These are phyloP conservation scores for Infundibulicybe gibba DNA, from an alignment of 768 basidiomycete species.

Conservation along the genomic window DNA sequence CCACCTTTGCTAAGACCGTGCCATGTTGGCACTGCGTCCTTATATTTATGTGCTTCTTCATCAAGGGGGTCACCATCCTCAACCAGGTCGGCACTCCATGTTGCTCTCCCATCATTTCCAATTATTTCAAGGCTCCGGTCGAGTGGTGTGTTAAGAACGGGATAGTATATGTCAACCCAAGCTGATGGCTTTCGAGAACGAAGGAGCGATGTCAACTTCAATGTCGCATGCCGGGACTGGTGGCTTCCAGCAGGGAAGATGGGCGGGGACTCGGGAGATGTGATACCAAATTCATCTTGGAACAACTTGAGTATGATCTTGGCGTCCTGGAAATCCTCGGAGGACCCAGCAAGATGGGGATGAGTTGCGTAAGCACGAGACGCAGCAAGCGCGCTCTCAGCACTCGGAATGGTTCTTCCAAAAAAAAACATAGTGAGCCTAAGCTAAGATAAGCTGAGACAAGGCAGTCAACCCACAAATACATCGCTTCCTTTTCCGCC, in stretches of 20 bases:
- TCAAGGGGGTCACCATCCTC: constrained; percentile 73
- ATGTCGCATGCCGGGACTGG: constrained; percentile 65
- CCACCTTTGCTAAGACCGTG: constrained; percentile 83
- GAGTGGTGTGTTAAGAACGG: constrained; percentile 77
- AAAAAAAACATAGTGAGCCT: not conserved
- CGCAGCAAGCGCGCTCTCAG: constrained; percentile 52
- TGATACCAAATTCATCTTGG: constrained; percentile 59
- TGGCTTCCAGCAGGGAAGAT: constrained; percentile 70
- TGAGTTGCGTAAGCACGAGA: constrained; percentile 61
- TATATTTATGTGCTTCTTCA: constrained; percentile 64
- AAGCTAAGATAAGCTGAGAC: not conserved
- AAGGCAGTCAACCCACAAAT: constrained; percentile 11
- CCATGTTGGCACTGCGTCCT: constrained; percentile 72
- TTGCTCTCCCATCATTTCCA: constrained; percentile 43
- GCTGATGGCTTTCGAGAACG: constrained; percentile 50
- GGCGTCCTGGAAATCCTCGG: constrained; percentile 60
- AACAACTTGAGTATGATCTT: constrained; percentile 64
- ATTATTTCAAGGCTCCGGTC: constrained; percentile 68
- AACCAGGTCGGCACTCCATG: constrained; percentile 71
- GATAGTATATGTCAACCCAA: constrained; percentile 89
- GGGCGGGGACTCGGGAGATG: constrained; percentile 38
- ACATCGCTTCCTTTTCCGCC: constrained; percentile 14
- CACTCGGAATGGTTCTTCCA: constrained; percentile 50
- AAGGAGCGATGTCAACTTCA: constrained; percentile 41
- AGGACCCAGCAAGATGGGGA: constrained; percentile 70